Base-by-base conservation (phyloP, 495 filamentous ascomycete species). In the Trichoderma erinaceum region DNA sequence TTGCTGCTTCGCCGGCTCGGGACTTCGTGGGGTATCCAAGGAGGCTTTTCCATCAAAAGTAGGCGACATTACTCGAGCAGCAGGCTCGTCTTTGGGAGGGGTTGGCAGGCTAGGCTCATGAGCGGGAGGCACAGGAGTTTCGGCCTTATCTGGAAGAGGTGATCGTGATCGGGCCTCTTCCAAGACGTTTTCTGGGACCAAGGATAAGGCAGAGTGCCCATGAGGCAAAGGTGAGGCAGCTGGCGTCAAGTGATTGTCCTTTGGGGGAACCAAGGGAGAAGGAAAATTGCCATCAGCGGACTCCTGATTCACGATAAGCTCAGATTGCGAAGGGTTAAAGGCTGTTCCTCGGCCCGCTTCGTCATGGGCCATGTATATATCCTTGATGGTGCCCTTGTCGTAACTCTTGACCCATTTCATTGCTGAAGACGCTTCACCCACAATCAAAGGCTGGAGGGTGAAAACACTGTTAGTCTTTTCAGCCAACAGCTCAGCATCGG, bases 331-430 rank as follows among this genome's bases (percentile, higher is more conserved):
- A n/a, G 41, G 64, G 16, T 15, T 38, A n/a, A 66, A 18, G 15
- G 70, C 74, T 29, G 72, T 46, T 41, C 88, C 92, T 66, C 84
- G 89, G 50, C 92, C 92, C 25, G 88, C 87, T 69, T 83, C 87
- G 32, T 76, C 78, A 73, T 96, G 83, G 15, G 85, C 87, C 12
- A 98, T 83, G 78, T 97, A 98, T 25, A 90, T 88, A 61, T 88
- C 86, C 18, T 92, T 83, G 68, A 95, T 89, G 3, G 87, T 84
- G 73, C 95, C 87, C 76, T 93, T 93, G 73, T 99, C 94, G 71
- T 92, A 95, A 68, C 88, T 88, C 74, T 83, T 92, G 12, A 94
- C 91, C 95, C 95, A 99, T 76, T 97, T 94, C 88, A 99, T 90
- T 13, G 95, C 95, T 29, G 92, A 89, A 18, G 89, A 92, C 21